Evolutionary conservation across 495 filamentous ascomycete species (phyloP), one percentile per base, ranked within the genome.

Genomic region (Penicillium argentinense): DNA sequence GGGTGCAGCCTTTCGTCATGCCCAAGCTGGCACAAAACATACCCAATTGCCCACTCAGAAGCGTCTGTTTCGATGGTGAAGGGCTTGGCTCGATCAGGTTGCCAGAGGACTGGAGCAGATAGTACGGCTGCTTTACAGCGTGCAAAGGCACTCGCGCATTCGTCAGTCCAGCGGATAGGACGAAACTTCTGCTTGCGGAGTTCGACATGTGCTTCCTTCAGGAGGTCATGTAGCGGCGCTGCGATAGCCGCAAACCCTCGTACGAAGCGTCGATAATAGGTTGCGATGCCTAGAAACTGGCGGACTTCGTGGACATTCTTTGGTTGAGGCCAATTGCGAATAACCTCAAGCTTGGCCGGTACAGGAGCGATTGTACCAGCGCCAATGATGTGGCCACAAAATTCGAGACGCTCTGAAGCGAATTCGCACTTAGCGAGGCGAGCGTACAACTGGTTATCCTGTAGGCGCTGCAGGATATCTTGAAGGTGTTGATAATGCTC

Each of bases 261-360:
- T 1, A 63, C 25, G 4, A 45, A 52, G 21, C 29, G n/a, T 37
- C 19, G 16, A 34, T 60, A 52, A 17, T 54, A 63, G 8, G 52
- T 54, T 14, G 9, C 19, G 5, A 56, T 22, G 13, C 47, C 22
- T 27, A 46, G 12, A 22, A 52, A 60, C 9, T 23, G 13, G 45
- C 57, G 29, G 2, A 49, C 36, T n/a, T 55, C 44, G 4, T 49
- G 43, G 9, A 57, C 8, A 7, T 32, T 49, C n/a, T 7, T 53
- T 19, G 26, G 41, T 23, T 7, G 42, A 3, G 11, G 36, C 45
- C n/a, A 51, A n/a, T 52, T 23, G 1, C 34, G 7, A 7, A 59
- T 55, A 12, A 17, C 29, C 16, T 29, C 6, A 3, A 59, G 29
- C 21, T 59, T 59, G 12, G n/a, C n/a, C n/a, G n/a, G n/a, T n/a